These are phyloP conservation scores for Rosa persica DNA, from an alignment of 306 rosid genomes.

Conservation along the genomic window DNA sequence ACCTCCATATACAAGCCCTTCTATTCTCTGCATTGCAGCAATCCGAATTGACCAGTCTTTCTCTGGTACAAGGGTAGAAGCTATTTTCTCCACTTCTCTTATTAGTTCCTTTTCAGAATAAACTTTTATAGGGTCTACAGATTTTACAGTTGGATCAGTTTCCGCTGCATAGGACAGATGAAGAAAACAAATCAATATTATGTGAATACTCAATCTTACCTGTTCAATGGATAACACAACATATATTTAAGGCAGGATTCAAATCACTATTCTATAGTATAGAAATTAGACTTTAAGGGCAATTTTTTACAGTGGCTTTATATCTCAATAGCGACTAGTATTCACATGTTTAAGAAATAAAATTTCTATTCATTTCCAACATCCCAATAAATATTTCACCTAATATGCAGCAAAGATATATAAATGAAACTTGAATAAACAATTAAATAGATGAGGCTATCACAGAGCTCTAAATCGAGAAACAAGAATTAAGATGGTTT, in stretches of 20 bases:
- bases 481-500: not conserved
- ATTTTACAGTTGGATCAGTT: slow-evolving; percentile 61
- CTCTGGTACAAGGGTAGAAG: slow-evolving; percentile 91
- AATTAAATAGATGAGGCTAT: not conserved
- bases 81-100: slow-evolving; percentile 88
- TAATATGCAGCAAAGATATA: not conserved
- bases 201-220: slow-evolving; percentile 14
- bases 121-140: slow-evolving; percentile 72
- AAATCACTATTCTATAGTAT: not conserved
- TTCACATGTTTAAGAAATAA: not conserved
- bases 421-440: not conserved
- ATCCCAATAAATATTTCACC: not conserved
- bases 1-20: slow-evolving; percentile 97
- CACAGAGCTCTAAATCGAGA: not conserved
- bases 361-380: not conserved
- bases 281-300: not conserved
- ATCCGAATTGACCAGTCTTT: slow-evolving; percentile 97
- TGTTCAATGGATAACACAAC: slow-evolving; percentile 12
- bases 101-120: slow-evolving; percentile 94
- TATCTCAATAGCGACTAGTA: not conserved
- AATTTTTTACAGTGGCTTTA: not conserved
- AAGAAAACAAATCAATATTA: slow-evolving; percentile 29
- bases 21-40: slow-evolving; percentile 92
- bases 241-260: not conserved
- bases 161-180: slow-evolving; percentile 58